Conservation (phyloP, 805 yeast species). For the Yarrowia sp. region DNA sequence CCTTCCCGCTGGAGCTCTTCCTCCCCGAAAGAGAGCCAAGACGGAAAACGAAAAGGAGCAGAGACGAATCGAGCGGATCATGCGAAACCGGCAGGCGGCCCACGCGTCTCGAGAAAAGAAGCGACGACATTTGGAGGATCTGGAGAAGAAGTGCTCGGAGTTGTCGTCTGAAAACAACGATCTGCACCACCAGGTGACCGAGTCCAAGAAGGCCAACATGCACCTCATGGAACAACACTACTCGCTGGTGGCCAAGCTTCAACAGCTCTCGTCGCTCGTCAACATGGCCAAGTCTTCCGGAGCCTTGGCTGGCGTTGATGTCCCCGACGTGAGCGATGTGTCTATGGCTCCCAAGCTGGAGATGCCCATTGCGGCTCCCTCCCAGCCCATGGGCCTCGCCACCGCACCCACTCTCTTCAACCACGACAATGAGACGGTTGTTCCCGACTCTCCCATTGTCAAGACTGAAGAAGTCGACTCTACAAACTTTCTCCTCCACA, state of each 20-base stretch:
- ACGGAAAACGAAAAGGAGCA: conserved; percentile 97
- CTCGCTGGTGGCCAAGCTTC: conserved; percentile 28
- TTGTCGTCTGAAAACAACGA: conserved; percentile 34
- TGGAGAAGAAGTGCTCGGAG: conserved; percentile 53
- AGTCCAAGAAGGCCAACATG: conserved; percentile 27
- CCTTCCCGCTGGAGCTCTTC: conserved; percentile 50
- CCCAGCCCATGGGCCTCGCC: background rate
- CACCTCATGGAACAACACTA: conserved; percentile 31
- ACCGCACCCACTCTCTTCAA: conserved; percentile 7
- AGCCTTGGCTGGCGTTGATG: conserved; percentile 28
- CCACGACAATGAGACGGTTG: background rate
- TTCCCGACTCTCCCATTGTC: conserved; percentile 23
- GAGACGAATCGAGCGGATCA: conserved; percentile 85
- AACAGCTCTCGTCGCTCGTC: conserved; percentile 28
- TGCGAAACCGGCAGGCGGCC: conserved; percentile 94
- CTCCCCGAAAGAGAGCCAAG: conserved; percentile 95
- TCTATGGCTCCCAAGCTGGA: background rate
- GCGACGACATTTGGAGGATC: conserved; percentile 81
- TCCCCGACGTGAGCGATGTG: conserved; percentile 17
- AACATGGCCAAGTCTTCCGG: conserved; percentile 31
- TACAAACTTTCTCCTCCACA: conserved; percentile 17
- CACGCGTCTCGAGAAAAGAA: conserved; percentile 97
- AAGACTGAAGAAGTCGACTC: conserved; percentile 24
- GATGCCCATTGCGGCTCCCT: background rate
- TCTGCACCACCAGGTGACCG: conserved; percentile 30